phyloP scores from a whole-genome alignment of 129 eudicot species.

The carrot (Daucus carota) region DH1_v3.0 NC_030383.2:48793501-48794000 shows the following conservation, averaged over 20 bases:
- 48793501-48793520: too few species aligned
- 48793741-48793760: too few species aligned
- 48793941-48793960: constrained; percentile 74
- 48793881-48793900: constrained; percentile 88
- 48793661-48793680: constrained; percentile 95
- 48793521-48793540: background rate
- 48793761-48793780: too few species aligned
- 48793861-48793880: constrained; percentile 98
- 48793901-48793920: constrained; percentile 75
- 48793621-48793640: constrained; percentile 93
- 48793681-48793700: too few species aligned
- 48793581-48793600: background rate
- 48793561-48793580: background rate
- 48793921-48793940: constrained; percentile 85
- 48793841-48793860: too few species aligned
- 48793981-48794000: constrained; percentile 87
- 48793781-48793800: too few species aligned
- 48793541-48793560: background rate
- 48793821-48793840: too few species aligned
- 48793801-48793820: too few species aligned
- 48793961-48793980: constrained; percentile 97
- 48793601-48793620: background rate
- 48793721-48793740: too few species aligned
- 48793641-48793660: constrained; percentile 76
- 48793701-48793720: too few species aligned